A percentile compares a stretch with the other conserved stretches of the same genome.
phyloP scores from a whole-genome alignment of 2,329 filamentous ascomycete species.

The Chrysoporthe austroafricana region DNA sequence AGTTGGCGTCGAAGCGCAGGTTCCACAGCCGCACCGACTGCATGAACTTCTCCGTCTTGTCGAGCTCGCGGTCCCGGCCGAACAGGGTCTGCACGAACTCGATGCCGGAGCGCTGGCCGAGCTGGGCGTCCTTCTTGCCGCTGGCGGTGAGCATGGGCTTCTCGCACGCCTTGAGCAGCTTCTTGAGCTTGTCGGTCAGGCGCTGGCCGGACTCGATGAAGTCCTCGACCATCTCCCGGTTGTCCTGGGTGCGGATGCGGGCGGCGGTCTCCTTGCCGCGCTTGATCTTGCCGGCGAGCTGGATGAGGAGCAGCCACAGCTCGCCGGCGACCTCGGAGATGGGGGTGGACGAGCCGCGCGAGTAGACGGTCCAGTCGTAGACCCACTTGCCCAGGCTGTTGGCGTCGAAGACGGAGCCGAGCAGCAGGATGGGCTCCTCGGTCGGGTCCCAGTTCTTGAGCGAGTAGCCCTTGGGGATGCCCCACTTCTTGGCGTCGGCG shows the following conservation, averaged over 20 bases:
- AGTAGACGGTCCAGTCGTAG: constrained; percentile 98
- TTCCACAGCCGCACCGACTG: constrained; percentile 85
- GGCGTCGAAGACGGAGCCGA: constrained; percentile 95
- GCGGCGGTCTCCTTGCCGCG: constrained; percentile 78
- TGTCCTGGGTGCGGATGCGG: constrained; percentile 73
- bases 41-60: constrained; percentile 93
- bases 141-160: constrained; percentile 91
- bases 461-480: constrained; percentile 87
- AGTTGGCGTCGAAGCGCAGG: constrained; percentile 94
- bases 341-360: constrained; percentile 78
- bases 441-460: constrained; percentile 98
- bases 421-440: constrained; percentile 89
- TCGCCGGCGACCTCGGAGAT: constrained; percentile 92
- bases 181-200: constrained; percentile 81
- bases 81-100: constrained; percentile 98
- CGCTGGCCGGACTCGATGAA: constrained; percentile 90
- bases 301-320: constrained; percentile 92
- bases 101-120: constrained; percentile 89
- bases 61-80: constrained; percentile 84
- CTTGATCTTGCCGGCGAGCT: constrained; percentile 92
- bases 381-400: constrained; percentile 99
- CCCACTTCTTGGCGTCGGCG: constrained; percentile 64
- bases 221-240: constrained; percentile 81
- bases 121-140: constrained; percentile 74
- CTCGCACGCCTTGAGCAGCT: constrained; percentile 88